Percentiles rank a stretch among this genome's conserved stretches.
phyloP scores from a whole-genome alignment of 1,139 yeast genomes.

The Saccharomycopsis crataegensis region DNA sequence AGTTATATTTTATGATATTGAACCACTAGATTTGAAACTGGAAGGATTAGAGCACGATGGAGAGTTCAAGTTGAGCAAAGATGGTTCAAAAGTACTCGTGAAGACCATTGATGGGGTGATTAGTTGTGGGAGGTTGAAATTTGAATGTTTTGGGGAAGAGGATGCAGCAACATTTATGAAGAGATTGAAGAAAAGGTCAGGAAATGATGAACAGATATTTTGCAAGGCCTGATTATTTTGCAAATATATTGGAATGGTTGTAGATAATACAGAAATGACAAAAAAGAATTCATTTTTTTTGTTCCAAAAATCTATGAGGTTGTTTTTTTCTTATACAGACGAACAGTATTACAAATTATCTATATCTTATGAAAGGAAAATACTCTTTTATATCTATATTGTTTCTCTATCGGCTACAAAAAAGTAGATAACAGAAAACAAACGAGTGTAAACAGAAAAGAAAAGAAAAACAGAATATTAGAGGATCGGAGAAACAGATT shows the following conservation, averaged over 20 bases:
- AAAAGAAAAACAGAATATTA: neutral
- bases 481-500: too few relatives aligned
- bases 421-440: too few relatives aligned
- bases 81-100: neutral
- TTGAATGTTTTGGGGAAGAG: constrained; percentile 49
- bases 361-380: too few relatives aligned
- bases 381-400: too few relatives aligned
- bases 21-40: neutral
- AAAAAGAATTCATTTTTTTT: too few relatives aligned
- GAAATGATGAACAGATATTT: neutral
- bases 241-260: too few relatives aligned
- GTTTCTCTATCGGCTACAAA: too few relatives aligned
- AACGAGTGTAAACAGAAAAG: neutral
- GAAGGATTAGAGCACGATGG: neutral
- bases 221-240: too few relatives aligned
- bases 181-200: constrained; percentile 35
- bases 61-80: neutral
- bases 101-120: constrained; percentile 30
- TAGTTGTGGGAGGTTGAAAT: constrained; percentile 33
- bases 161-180: constrained; percentile 35
- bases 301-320: too few relatives aligned
- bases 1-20: constrained; percentile 39
- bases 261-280: too few relatives aligned
- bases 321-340: too few relatives aligned
- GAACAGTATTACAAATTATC: too few relatives aligned